Conservation (phyloP, 306 rosid species). For the Trifolium subterraneum region DNA sequence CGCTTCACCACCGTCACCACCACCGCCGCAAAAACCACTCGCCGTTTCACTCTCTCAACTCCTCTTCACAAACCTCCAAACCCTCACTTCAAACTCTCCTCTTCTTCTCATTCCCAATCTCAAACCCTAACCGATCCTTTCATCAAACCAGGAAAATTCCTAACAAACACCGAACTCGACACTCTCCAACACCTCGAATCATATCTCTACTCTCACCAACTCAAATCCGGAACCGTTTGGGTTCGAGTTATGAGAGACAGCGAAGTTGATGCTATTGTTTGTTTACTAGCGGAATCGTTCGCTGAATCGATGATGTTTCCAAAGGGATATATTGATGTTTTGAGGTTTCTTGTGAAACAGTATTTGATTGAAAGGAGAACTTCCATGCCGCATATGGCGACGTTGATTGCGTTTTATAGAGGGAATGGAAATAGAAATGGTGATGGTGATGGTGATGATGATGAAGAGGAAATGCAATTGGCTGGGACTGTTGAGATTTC, state of each 20-base stretch:
- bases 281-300: slow-evolving; percentile 77
- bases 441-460: slow-evolving; percentile 27
- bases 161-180: slow-evolving; percentile 63
- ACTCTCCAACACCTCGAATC: slow-evolving; percentile 59
- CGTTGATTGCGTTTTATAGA: slow-evolving; percentile 76
- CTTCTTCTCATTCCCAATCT: slow-evolving; percentile 41
- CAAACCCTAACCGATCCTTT: slow-evolving; percentile 55
- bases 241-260: slow-evolving; percentile 77
- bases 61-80: slow-evolving; percentile 31
- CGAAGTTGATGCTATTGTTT: slow-evolving; percentile 63
- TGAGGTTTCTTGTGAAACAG: slow-evolving; percentile 72
- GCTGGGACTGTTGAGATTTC: slow-evolving; percentile 95
- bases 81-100: slow-evolving; percentile 54
- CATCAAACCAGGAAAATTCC: slow-evolving; percentile 59
- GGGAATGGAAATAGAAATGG: background rate
- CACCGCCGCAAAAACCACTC: slow-evolving; percentile 31
- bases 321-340: slow-evolving; percentile 55
- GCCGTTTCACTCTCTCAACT: slow-evolving; percentile 34
- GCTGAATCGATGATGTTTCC: slow-evolving; percentile 80
- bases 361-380: slow-evolving; percentile 69
- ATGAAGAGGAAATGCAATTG: slow-evolving; percentile 39
- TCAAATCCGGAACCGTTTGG: slow-evolving; percentile 72
- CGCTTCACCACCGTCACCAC: background rate
- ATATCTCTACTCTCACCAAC: slow-evolving; percentile 58
- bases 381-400: slow-evolving; percentile 76